Base-by-base conservation (phyloP, 2,329 filamentous ascomycete genomes). In the Aspergillus ruber region DNA sequence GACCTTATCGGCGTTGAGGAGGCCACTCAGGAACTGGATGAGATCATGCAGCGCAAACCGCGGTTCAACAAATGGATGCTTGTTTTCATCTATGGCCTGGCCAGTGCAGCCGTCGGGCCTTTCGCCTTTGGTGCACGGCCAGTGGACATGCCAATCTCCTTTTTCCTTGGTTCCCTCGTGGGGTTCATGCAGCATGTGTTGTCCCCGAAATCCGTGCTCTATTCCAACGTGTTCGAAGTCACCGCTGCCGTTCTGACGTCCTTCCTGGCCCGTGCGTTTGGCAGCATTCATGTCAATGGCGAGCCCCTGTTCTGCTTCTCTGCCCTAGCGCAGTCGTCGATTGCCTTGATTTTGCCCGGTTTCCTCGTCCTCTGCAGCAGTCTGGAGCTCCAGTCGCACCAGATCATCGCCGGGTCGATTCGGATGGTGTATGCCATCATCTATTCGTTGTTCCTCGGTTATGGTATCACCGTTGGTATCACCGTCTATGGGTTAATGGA, bases 131-230 rank as follows among this genome's bases (percentile, higher is more conserved):
- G 82, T 48, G 86, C 85, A 5, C 79, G 86, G 3, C 80, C 83
- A 36, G 85, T 90, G 58, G 88, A 94, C 63, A 71, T 93, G 50
- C 87, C 86, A 0, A 78, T 90, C 23, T 82, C 83, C 35, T 91
- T 91, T 62, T 48, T 88, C 0, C 75, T 93, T 0, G 88, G 88
- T 2, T 83, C 79, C 56, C 71, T 89, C 21, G 75, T 93, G 2
- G 88, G 88, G 1, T 70, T 83, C 46, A 73, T 93, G 49, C 86
- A 91, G 61, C 78, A 90, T 10, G 78, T 88, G 25, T 71, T 89
- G 5, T 84, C 86, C 0, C 86, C 88, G 0, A 79, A 74, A n/a
- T 91, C 87, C 7, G 81, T 86, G 33, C 74, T 90, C 7, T 74
- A 73, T 52, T 76, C 71, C 47, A 83, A 83, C 48, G 78, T 84